Evolutionary conservation across 2,329 filamentous ascomycete species (phyloP).

Genomic region (Tolypocladium capitatum): DNA sequence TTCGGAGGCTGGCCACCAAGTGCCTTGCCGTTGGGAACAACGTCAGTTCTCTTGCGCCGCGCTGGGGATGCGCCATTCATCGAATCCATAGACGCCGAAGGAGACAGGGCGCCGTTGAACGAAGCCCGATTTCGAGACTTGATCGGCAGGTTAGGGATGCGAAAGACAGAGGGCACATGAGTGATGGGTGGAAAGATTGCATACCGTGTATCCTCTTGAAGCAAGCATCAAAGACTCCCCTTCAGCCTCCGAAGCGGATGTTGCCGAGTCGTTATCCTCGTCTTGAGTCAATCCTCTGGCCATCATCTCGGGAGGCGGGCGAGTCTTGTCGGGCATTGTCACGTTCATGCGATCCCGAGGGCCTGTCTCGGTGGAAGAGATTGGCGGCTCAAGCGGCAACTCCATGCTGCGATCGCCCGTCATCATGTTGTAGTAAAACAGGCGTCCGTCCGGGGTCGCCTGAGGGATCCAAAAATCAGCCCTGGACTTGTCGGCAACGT

Average conservation of each 20-base stretch:
- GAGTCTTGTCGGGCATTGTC: constrained; percentile 75
- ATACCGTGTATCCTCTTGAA: constrained; percentile 56
- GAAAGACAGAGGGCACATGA: neutral
- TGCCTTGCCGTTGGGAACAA: constrained; percentile 27
- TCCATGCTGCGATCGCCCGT: constrained; percentile 93
- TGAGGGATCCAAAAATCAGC: constrained; percentile 98
- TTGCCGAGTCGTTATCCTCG: constrained; percentile 76
- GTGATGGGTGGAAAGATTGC: constrained; percentile 8
- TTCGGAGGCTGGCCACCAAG: constrained; percentile 32
- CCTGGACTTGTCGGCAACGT: constrained; percentile 56
- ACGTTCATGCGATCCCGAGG: constrained; percentile 83
- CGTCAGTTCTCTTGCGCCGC: constrained; percentile 43
- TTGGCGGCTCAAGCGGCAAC: constrained; percentile 81
- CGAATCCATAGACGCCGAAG: constrained; percentile 84
- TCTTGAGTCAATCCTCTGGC: constrained; percentile 68
- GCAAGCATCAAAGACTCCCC: constrained; percentile 56
- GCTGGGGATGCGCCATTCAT: constrained; percentile 57
- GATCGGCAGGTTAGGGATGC: neutral
- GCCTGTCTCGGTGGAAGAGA: constrained; percentile 65
- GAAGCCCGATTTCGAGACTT: constrained; percentile 53
- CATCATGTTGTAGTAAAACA: constrained; percentile 98
- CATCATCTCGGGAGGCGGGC: constrained; percentile 84
- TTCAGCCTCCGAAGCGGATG: constrained; percentile 76
- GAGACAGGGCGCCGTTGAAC: constrained; percentile 60
- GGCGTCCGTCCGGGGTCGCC: constrained; percentile 78